Evolutionary conservation across 2,329 filamentous ascomycete species (phyloP), one percentile per base, ranked within the genome.

Genomic region (Penicillium fuscoglaucum): DNA sequence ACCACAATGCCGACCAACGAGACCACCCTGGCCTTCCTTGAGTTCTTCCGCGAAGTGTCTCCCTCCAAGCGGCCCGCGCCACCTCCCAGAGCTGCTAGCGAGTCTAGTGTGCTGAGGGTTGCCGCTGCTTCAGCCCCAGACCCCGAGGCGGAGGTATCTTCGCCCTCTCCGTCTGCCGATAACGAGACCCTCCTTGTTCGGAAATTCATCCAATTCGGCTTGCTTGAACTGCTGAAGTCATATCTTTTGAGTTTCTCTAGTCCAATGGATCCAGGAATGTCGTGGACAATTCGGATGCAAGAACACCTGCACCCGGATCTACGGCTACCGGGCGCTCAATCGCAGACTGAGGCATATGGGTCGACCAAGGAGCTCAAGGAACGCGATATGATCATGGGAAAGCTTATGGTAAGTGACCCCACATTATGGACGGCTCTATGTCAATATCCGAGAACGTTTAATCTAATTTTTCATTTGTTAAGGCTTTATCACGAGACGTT

Each of bases 211-310:
- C 84, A 87, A 61, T 85, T 86, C 19, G 86, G 87, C 58, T 69
- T 87, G 13, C 82, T 86, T 2, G 85, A 87, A 63, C 69, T 87
- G 12, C 70, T 87, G 8, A 86, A 88, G 64, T 83, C 85, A 26
- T 88, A 86, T 58, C 71, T 87, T 49, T 69, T 84, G 59, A 73
- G 69, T 47, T 70, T 75, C 39, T 71, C 72, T 0, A 56, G 68
- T 21, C 70, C 72, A 13, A 64, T 72, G 45, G 73, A 75, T 15
- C 70, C 74, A 0, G 76, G 75, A 1, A 72, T 80, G 74, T 74
- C 74, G 13, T 79, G 77, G 76, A 72, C 78, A 0, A 66, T 76
- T 46, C 71, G 84, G 37, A 73, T 87, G 61, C 84, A 85, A 70
- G 85, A 88, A 65, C 82, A 83, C 61, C 70, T 83, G 26, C 78